These are phyloP conservation scores for Solanum medicagineum DNA, from an alignment of 257 asterid genomes.

Conservation along the genomic window DNA sequence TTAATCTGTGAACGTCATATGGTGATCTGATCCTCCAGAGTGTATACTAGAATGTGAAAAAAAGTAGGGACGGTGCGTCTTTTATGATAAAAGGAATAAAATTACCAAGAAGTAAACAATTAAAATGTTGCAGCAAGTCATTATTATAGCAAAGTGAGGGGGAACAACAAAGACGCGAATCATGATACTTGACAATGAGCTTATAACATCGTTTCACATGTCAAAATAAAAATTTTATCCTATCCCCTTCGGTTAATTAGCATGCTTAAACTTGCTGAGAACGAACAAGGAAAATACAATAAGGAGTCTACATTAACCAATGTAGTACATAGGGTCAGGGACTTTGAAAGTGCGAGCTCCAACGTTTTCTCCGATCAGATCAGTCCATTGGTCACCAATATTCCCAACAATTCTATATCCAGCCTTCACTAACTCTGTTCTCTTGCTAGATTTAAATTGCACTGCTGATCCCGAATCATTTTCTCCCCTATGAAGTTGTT, in stretches of 20 bases:
- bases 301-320: not conserved
- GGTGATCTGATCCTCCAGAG: not conserved
- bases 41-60: not conserved
- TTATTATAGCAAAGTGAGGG: not conserved
- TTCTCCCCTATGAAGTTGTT: conserved; percentile 7
- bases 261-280: not conserved
- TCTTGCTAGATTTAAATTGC: conserved; percentile 16
- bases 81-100: not conserved
- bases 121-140: not conserved
- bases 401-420: conserved; percentile 28
- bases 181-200: not conserved
- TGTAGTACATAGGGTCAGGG: conserved; percentile 26
- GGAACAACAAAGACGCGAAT: not conserved
- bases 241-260: not conserved
- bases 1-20: not conserved
- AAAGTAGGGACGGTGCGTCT: not conserved
- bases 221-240: not conserved
- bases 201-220: not conserved
- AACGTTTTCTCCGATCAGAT: conserved; percentile 9
- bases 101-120: not conserved
- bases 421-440: conserved; percentile 6
- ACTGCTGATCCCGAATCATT: conserved; percentile 1
- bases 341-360: conserved; percentile 25
- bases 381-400: conserved; percentile 29
- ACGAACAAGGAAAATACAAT: not conserved